These are phyloP conservation scores for Litsea cubeba DNA, from an alignment of 164 flowering plant genomes.

Conservation along the genomic window DNA sequence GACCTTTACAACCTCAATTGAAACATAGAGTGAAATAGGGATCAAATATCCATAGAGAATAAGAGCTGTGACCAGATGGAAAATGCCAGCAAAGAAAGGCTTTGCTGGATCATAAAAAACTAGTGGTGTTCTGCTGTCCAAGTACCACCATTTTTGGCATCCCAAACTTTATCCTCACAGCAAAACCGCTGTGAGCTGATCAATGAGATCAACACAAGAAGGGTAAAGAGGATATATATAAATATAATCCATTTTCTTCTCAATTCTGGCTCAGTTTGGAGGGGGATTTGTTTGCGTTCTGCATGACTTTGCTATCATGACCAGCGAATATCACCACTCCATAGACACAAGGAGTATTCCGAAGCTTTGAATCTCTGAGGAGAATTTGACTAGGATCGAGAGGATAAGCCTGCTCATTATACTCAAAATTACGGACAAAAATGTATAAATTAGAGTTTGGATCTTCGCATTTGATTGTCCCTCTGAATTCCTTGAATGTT, in stretches of 20 bases:
- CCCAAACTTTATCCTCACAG: constrained; percentile 41
- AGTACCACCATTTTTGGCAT: constrained; percentile 68
- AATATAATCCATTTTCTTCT: constrained; percentile 62
- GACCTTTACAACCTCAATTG: constrained; percentile 79
- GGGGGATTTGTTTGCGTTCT: constrained; percentile 70
- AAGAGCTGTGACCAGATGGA: constrained; percentile 70
- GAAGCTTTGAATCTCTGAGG: constrained; percentile 73
- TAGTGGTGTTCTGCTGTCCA: constrained; percentile 54
- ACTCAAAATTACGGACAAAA: constrained; percentile 63
- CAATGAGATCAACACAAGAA: constrained; percentile 52
- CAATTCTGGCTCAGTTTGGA: constrained; percentile 78
- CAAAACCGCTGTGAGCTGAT: constrained; percentile 66
- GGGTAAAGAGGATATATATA: constrained; percentile 51
- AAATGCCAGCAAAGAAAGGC: constrained; percentile 48
- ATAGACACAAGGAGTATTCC: constrained; percentile 65
- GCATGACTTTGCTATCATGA: constrained; percentile 81
- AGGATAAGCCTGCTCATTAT: constrained; percentile 46
- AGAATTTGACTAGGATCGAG: constrained; percentile 69
- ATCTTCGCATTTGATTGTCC: constrained; percentile 69
- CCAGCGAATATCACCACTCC: constrained; percentile 85
- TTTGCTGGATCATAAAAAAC: constrained; percentile 47
- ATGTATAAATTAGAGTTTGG: constrained; percentile 77
- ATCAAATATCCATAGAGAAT: constrained; percentile 72
- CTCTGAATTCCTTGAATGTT: constrained; percentile 47
- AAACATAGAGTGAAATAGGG: constrained; percentile 79